Percentiles rank a stretch among this genome's conserved stretches.
Conservation (phyloP, 805 yeast species). For the Barnettozyma populi region DNA sequence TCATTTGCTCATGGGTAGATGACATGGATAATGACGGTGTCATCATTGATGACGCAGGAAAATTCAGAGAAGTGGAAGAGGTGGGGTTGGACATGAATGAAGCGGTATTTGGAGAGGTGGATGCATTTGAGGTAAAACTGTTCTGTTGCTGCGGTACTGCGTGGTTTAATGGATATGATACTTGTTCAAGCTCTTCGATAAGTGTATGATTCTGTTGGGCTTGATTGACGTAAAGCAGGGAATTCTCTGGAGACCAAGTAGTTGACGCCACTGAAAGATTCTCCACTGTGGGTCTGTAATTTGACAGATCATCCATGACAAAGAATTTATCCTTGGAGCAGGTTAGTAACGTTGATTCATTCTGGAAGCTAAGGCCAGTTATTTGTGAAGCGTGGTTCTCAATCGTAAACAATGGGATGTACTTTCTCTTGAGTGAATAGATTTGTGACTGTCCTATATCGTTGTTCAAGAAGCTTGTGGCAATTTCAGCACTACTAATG, state of each 20-base stretch:
- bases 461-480: conserved; percentile 67
- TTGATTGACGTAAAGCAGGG: conserved; percentile 49
- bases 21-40: conserved; percentile 11
- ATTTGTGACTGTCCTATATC: conserved; percentile 55
- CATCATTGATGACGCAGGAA: conserved; percentile 2
- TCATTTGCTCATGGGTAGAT: background rate
- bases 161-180: background rate
- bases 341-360: conserved; percentile 41
- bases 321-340: conserved; percentile 46
- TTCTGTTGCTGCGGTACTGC: background rate
- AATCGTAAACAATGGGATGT: conserved; percentile 56
- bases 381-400: conserved; percentile 45
- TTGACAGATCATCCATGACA: conserved; percentile 41
- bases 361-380: conserved; percentile 53
- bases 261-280: conserved; percentile 46
- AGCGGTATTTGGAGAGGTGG: conserved; percentile 5
- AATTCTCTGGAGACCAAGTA: conserved; percentile 54
- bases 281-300: conserved; percentile 40
- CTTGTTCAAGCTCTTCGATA: conserved; percentile 25
- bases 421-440: conserved; percentile 65
- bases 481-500: conserved; percentile 59
- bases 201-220: conserved; percentile 29
- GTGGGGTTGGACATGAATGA: conserved; percentile 4
- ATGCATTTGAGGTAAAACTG: conserved; percentile 4
- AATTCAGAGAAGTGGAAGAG: conserved; percentile 10